Evolutionary conservation across 306 rosid species (phyloP).

Genomic region (Glycine soja): DNA sequence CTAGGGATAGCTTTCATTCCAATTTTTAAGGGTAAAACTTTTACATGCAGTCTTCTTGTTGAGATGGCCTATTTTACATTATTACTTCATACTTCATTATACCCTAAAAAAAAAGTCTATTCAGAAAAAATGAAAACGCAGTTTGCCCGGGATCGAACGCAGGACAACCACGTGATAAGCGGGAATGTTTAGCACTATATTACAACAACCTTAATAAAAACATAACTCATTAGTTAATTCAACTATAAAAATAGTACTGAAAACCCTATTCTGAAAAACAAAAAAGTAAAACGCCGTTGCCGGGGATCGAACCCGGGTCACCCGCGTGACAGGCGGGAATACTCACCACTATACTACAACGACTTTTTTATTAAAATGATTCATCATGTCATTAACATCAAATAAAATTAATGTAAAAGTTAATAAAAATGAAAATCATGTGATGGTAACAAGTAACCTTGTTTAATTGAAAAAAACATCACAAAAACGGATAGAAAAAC

Average conservation of each 20-base stretch:
- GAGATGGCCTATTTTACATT: conserved; percentile 9
- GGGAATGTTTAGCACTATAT: conserved; percentile 49
- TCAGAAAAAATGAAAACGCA: conserved; percentile 7
- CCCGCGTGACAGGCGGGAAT: conserved; percentile 54
- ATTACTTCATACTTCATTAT: not conserved
- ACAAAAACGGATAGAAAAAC: too few species aligned
- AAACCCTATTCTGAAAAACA: too few species aligned
- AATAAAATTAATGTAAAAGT: too few species aligned
- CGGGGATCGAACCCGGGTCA: conserved; percentile 59
- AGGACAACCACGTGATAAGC: conserved; percentile 53
- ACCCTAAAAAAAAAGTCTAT: too few species aligned
- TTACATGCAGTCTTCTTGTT: not conserved
- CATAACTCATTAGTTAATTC: too few species aligned
- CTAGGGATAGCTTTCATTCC: too few species aligned
- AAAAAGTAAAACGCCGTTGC: conserved; percentile 40
- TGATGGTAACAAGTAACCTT: too few species aligned
- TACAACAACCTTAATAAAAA: conserved; percentile 33
- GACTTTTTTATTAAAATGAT: not conserved
- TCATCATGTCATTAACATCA: too few species aligned
- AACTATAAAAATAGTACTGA: too few species aligned
- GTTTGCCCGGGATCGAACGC: conserved; percentile 56
- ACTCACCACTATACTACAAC: conserved; percentile 55
- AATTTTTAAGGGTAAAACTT: conserved; percentile 3
- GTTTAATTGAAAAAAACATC: too few species aligned
- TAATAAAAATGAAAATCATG: too few species aligned